Percentiles rank a stretch among this genome's conserved stretches.
phyloP scores from a whole-genome alignment of 208 protist species.

The Crithidia mellificae region DNA sequence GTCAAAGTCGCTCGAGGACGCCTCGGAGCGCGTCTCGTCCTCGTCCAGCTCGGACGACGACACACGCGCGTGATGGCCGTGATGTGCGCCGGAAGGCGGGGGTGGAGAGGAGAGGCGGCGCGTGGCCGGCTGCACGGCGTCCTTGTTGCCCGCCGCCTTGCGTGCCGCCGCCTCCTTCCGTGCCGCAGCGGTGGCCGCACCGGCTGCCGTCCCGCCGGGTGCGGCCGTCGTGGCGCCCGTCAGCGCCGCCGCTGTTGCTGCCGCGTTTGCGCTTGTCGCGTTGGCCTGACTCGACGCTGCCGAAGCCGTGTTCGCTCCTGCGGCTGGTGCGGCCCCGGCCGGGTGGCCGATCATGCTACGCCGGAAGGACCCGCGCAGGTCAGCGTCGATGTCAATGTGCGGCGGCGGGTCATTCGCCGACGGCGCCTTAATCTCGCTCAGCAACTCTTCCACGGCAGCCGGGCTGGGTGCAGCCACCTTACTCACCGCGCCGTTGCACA shows the following conservation, averaged over 20 bases:
- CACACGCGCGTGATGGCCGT: conserved; percentile 8
- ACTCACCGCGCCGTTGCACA: conserved; percentile 52
- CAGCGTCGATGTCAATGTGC: conserved; percentile 27
- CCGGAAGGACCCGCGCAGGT: conserved; percentile 32
- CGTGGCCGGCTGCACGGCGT: conserved; percentile 4
- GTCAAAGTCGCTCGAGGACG: conserved; percentile 48
- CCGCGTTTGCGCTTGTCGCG: neutral
- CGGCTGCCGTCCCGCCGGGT: neutral
- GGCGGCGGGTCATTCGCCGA: conserved; percentile 27
- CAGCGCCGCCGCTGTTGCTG: neutral
- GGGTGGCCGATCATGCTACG: conserved; percentile 36
- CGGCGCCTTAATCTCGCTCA: conserved; percentile 37
- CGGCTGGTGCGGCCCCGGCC: neutral
- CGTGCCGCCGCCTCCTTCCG: neutral
- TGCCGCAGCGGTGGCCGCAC: neutral
- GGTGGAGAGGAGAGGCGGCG: conserved; percentile 17
- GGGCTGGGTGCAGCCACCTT: conserved; percentile 29
- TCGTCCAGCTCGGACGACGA: conserved; percentile 28
- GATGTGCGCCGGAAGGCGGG: neutral
- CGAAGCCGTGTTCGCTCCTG: neutral
- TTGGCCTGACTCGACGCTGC: too few relatives aligned
- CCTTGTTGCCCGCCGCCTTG: neutral
- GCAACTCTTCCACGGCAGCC: conserved; percentile 37
- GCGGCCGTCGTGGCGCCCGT: neutral
- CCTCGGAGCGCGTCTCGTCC: conserved; percentile 33